A percentile compares a stretch with the other conserved stretches of the same genome.
Conservation (phyloP, 2,329 filamentous ascomycete species). For the Epicoccum sorghinum region DNA sequence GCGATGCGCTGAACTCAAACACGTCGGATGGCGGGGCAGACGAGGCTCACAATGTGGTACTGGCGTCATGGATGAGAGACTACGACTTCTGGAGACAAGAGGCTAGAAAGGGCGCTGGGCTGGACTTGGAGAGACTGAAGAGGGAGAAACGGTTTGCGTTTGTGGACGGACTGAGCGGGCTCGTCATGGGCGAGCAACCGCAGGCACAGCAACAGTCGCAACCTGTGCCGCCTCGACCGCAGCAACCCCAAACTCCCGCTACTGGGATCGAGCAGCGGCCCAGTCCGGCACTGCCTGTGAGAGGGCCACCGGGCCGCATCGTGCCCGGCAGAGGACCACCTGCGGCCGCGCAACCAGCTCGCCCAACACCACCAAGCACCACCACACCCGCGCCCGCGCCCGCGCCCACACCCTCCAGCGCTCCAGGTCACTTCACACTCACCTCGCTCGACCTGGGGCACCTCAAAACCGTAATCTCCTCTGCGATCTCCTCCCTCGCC, state of each 20-base stretch:
- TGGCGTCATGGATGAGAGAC: conserved; percentile 84
- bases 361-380: conserved; percentile 1
- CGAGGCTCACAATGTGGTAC: conserved; percentile 59
- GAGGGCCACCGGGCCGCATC: conserved; percentile 27
- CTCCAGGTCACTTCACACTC: conserved; percentile 29
- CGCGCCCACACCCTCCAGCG: not conserved
- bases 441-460: conserved; percentile 34
- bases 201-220: conserved; percentile 1
- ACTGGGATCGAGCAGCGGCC: conserved; percentile 1
- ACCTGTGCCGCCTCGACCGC: not conserved
- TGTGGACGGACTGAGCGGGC: conserved; percentile 72
- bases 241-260: not conserved
- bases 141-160: conserved; percentile 69
- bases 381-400: not conserved
- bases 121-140: conserved; percentile 70
- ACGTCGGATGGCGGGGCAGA: conserved; percentile 37
- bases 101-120: conserved; percentile 69
- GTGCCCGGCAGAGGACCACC: conserved; percentile 22
- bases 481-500: conserved; percentile 32
- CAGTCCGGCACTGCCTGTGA: conserved; percentile 20
- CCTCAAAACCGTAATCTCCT: conserved; percentile 31
- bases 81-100: conserved; percentile 79
- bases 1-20: conserved; percentile 50
- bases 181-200: conserved; percentile 52
- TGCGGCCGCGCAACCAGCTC: conserved; percentile 10